Percentiles rank a stretch among this genome's conserved stretches.
Evolutionary conservation across 139 green algal species (phyloP).

Genomic region (Mychonastes homosphaera): DNA sequence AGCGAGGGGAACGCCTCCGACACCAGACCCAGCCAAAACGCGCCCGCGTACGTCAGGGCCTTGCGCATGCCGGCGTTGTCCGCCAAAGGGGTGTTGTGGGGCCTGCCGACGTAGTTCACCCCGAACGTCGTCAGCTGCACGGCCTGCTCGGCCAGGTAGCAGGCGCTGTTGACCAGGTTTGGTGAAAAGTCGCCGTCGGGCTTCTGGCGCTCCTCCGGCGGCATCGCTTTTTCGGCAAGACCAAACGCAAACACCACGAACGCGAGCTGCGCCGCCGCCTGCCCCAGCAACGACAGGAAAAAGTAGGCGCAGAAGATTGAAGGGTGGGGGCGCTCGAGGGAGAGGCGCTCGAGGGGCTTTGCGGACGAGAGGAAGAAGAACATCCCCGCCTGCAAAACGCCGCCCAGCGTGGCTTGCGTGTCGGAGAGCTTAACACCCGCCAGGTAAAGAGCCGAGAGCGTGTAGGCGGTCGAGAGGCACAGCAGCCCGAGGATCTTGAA

Average conservation of each 20-base stretch:
- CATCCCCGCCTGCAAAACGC: slow-evolving; percentile 72
- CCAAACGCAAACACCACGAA: slow-evolving; percentile 46
- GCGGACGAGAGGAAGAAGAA: slow-evolving; percentile 93
- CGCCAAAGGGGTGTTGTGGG: slow-evolving; percentile 77
- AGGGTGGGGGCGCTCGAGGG: slow-evolving; percentile 71
- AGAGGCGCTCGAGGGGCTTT: slow-evolving; percentile 71
- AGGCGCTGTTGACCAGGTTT: slow-evolving; percentile 97
- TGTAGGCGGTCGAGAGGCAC: slow-evolving; percentile 87
- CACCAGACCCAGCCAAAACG: slow-evolving; percentile 34
- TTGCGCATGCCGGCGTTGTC: slow-evolving; percentile 61
- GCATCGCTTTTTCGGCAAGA: slow-evolving; percentile 56
- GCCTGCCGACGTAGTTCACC: slow-evolving; percentile 91
- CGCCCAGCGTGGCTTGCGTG: slow-evolving; percentile 70
- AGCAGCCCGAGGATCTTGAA: slow-evolving; percentile 99
- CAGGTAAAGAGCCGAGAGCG: slow-evolving; percentile 86
- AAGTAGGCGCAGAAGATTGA: slow-evolving; percentile 89
- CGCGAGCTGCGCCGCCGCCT: slow-evolving; percentile 72
- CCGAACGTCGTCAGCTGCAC: slow-evolving; percentile 80
- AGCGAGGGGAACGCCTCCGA: slow-evolving; percentile 29
- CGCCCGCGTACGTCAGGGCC: slow-evolving; percentile 31
- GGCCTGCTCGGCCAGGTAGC: slow-evolving; percentile 73
- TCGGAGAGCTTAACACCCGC: slow-evolving; percentile 80
- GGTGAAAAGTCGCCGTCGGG: slow-evolving; percentile 79
- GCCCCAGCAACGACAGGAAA: slow-evolving; percentile 81
- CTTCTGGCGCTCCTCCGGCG: slow-evolving; percentile 51